Conservation (phyloP, 2,329 filamentous ascomycete genomes). For the Macroventuria anomochaeta region DNA sequence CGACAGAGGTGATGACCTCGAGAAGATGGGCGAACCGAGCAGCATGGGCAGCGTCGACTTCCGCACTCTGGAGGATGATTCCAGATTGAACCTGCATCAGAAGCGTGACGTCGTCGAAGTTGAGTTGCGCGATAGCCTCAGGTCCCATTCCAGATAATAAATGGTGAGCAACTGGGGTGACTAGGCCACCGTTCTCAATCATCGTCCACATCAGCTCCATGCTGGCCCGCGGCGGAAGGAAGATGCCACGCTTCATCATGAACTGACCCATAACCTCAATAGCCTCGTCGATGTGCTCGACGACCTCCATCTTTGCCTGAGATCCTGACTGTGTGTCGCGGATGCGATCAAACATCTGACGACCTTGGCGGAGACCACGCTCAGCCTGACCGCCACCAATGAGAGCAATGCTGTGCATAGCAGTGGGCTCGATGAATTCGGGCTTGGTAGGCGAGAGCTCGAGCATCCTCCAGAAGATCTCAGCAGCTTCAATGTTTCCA, state of each 20-base stretch:
- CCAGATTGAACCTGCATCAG: slow-evolving; percentile 66
- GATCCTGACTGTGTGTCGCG: slow-evolving; percentile 64
- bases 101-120: slow-evolving; percentile 61
- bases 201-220: slow-evolving; percentile 69
- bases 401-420: slow-evolving; percentile 89
- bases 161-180: slow-evolving; percentile 66
- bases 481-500: slow-evolving; percentile 78
- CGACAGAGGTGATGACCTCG: slow-evolving; percentile 61
- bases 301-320: slow-evolving; percentile 61
- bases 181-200: slow-evolving; percentile 68
- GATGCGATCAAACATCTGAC: slow-evolving; percentile 86
- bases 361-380: slow-evolving; percentile 79
- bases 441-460: slow-evolving; percentile 65
- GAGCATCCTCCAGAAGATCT: slow-evolving; percentile 80
- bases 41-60: slow-evolving; percentile 63
- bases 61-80: slow-evolving; percentile 55
- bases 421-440: slow-evolving; percentile 81
- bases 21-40: slow-evolving; percentile 68
- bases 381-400: slow-evolving; percentile 83
- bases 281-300: slow-evolving; percentile 86
- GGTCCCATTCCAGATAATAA: slow-evolving; percentile 66
- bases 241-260: slow-evolving; percentile 59
- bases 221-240: slow-evolving; percentile 61
- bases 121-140: slow-evolving; percentile 64
- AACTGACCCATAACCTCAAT: slow-evolving; percentile 71